phyloP scores from a whole-genome alignment of 306 rosid species.

The Comarum palustre region DNA sequence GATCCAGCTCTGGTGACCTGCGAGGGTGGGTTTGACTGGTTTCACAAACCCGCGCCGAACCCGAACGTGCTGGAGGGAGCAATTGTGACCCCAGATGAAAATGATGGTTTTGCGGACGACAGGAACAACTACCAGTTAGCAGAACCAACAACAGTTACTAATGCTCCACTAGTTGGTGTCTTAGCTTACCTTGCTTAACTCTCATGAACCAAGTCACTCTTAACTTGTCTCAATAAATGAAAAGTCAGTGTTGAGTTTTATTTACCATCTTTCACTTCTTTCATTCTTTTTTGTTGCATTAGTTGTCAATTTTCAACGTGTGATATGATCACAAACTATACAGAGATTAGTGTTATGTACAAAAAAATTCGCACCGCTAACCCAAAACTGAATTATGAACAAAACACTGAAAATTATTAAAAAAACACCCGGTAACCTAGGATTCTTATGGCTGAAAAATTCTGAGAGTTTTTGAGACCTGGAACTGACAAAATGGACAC shows the following conservation, averaged over 20 bases:
- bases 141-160: conserved; percentile 41
- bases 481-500: conserved; percentile 93
- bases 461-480: conserved; percentile 68
- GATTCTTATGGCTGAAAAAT: conserved; percentile 66
- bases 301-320: not conserved
- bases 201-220: not conserved
- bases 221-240: not conserved
- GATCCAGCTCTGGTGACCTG: conserved; percentile 27
- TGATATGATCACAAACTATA: too few relatives aligned
- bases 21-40: conserved; percentile 22
- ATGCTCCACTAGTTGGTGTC: conserved; percentile 55
- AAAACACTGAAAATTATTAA: not conserved
- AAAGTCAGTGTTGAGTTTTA: not conserved
- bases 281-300: not conserved
- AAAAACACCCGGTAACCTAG: not conserved
- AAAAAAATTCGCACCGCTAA: too few relatives aligned
- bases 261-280: not conserved
- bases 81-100: conserved; percentile 33
- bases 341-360: too few relatives aligned
- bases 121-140: conserved; percentile 35
- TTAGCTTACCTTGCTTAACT: conserved; percentile 43
- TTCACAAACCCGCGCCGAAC: conserved; percentile 23
- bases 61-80: conserved; percentile 51
- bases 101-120: conserved; percentile 31
- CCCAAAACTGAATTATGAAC: not conserved